A percentile compares a stretch with the other conserved stretches of the same genome.
phyloP scores from a whole-genome alignment of 306 rosid genomes.

The Leucaena leucocephala region DNA sequence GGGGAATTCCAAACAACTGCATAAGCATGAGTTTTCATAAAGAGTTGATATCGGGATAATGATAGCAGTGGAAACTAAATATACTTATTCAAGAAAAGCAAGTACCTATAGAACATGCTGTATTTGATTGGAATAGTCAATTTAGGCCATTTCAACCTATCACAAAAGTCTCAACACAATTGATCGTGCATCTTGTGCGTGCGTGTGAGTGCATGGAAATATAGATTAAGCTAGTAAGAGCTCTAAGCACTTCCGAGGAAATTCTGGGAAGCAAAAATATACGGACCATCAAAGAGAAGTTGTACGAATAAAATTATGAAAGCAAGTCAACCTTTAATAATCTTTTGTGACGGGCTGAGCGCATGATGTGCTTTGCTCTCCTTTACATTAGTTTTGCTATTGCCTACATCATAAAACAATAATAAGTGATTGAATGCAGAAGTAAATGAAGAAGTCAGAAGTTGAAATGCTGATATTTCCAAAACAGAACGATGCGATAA shows the following conservation, averaged over 20 bases:
- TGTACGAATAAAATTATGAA: conserved; percentile 14
- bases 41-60: not conserved
- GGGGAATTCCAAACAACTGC: conserved; percentile 1
- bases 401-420: conserved; percentile 14
- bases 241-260: conserved; percentile 9
- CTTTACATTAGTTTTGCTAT: conserved; percentile 32
- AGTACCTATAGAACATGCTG: not conserved
- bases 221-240: not conserved
- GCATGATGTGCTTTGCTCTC: conserved; percentile 36
- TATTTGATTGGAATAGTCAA: conserved; percentile 3
- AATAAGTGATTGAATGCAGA: not conserved
- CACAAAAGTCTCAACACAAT: not conserved
- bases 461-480: not conserved
- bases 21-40: not conserved
- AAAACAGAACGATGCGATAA: not conserved
- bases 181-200: not conserved
- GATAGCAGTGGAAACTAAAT: not conserved
- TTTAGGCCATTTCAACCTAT: not conserved
- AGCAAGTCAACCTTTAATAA: conserved; percentile 63
- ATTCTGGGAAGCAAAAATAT: conserved; percentile 4
- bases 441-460: not conserved
- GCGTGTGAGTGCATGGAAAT: not conserved
- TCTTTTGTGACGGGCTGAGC: conserved; percentile 79
- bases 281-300: conserved; percentile 14
- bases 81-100: not conserved